A percentile compares a stretch with the other conserved stretches of the same genome.
These are phyloP conservation scores for Didymella lethalis DNA, from an alignment of 2,329 filamentous ascomycete genomes.

Conservation along the genomic window DNA sequence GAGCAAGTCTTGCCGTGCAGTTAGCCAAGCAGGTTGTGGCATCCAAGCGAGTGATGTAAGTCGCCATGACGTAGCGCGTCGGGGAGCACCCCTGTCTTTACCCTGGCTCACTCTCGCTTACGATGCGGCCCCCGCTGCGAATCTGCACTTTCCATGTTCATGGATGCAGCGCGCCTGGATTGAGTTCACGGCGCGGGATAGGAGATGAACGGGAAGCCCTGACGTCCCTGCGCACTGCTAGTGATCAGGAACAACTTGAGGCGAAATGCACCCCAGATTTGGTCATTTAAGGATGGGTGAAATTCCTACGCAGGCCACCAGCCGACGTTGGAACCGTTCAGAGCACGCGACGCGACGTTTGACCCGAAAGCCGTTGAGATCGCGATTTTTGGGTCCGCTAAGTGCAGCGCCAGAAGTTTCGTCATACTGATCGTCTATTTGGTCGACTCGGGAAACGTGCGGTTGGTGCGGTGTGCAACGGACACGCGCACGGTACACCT, in stretches of 20 bases:
- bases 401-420: slow-evolving; percentile 16
- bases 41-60: slow-evolving; percentile 19
- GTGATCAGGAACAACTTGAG: slow-evolving; percentile 19
- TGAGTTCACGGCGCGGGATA: slow-evolving; percentile 17
- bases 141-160: slow-evolving; percentile 21
- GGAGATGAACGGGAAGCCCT: slow-evolving; percentile 17
- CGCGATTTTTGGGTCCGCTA: slow-evolving; percentile 19
- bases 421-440: slow-evolving; percentile 8
- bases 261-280: slow-evolving; percentile 12
- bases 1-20: slow-evolving; percentile 28
- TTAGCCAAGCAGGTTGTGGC: slow-evolving; percentile 33
- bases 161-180: slow-evolving; percentile 10
- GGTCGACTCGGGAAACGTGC: slow-evolving; percentile 3
- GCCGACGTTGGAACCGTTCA: slow-evolving; percentile 12
- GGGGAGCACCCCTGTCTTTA: slow-evolving; percentile 22
- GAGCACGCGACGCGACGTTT: slow-evolving; percentile 20
- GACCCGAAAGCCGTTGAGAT: slow-evolving; percentile 20
- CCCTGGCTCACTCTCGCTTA: slow-evolving; percentile 26
- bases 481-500: slow-evolving; percentile 7
- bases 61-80: slow-evolving; percentile 30
- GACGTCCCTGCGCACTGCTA: slow-evolving; percentile 17
- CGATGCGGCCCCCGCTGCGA: slow-evolving; percentile 13
- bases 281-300: background rate
- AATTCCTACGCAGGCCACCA: slow-evolving; percentile 4
- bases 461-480: slow-evolving; percentile 18